Conservation (phyloP, 768 basidiomycete genomes). For the Pulveroboletus sp. region DNA sequence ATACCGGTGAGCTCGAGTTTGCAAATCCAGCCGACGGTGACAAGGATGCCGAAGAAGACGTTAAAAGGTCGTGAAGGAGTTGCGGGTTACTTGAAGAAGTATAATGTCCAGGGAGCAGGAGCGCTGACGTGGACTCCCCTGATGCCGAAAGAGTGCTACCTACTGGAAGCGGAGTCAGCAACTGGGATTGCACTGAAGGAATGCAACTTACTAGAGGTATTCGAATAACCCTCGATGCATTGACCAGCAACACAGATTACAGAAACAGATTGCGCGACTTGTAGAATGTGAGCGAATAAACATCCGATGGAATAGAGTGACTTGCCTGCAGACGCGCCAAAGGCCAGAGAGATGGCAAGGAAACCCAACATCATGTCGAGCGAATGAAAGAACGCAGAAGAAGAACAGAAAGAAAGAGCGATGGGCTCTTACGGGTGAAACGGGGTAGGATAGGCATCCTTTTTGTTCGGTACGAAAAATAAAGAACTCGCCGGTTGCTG, state of each 20-base stretch:
- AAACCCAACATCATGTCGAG: conserved; percentile 40
- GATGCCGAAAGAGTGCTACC: conserved; percentile 62
- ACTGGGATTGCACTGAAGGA: conserved; percentile 1
- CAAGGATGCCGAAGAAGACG: conserved; percentile 58
- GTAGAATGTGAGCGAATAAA: not conserved
- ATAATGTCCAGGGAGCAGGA: conserved; percentile 76
- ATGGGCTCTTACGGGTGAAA: conserved; percentile 14
- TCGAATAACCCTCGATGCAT: conserved; percentile 78
- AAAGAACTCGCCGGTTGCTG: conserved; percentile 24
- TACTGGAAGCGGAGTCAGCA: conserved; percentile 41
- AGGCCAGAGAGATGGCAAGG: conserved; percentile 34
- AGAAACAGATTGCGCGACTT: conserved; percentile 56
- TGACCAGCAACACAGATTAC: conserved; percentile 86
- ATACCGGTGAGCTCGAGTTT: conserved; percentile 43
- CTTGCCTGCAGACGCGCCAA: conserved; percentile 39
- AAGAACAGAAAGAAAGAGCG: conserved; percentile 22
- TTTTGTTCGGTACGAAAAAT: conserved; percentile 30
- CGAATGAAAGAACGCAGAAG: conserved; percentile 18
- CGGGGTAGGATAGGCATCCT: conserved; percentile 15
- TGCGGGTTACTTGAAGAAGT: conserved; percentile 66
- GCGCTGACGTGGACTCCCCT: conserved; percentile 49
- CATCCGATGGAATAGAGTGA: not conserved
- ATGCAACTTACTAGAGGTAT: conserved; percentile 55
- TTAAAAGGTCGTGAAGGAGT: conserved; percentile 63
- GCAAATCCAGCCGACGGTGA: conserved; percentile 60